Base-by-base conservation (phyloP, 179 eudicot species). In the Drosera spatulata region DNA sequence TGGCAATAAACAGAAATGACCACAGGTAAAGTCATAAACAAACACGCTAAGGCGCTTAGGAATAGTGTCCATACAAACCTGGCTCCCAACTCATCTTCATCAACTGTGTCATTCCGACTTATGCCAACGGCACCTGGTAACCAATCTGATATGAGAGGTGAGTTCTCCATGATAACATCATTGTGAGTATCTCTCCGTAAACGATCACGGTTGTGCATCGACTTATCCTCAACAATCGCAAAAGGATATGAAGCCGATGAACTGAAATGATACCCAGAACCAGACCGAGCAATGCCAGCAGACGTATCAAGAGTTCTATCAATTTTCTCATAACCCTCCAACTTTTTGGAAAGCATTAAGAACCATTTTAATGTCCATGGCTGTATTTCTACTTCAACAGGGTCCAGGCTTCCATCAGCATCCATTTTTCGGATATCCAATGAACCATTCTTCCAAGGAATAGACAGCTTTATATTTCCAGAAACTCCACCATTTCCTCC, bases 401-500 rank as follows among this genome's bases (percentile, higher is more conserved):
- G 86, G 56, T 86, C 88, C 45, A 93, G 61, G 58, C 55, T 61
- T 64, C 82, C 75, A 66, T 89, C 85, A 3, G 85, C 97, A 66
- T 93, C 97, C 71, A 93, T 82, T 75, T 80, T 83, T 60, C 69
- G 82, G 39, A 84, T 83, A 77, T 93, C 91, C 70, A 89, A 75
- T 44, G 91, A 82, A 59, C 97, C 99, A 73, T 89, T 83, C 62
- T 80, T 78, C 88, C 97, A 93, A 15, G 99, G 97, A 68, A 93
- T 85, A 62, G 84, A 81, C 62, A 93, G 71, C 65, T 69, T 80
- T 9, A 93, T 51, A 67, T 73, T 78, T 46, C 99, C 97, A 12
- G 86, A 82, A 69, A 89, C 75, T 12, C 99, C 99, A 72, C 80
- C 83, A 14, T 52, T 71, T 66, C 74, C 78, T 51, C 97, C 97